Evolutionary conservation across 495 filamentous ascomycete genomes (phyloP).

Genomic region (Pseudoneurospora amorphoporcata): DNA sequence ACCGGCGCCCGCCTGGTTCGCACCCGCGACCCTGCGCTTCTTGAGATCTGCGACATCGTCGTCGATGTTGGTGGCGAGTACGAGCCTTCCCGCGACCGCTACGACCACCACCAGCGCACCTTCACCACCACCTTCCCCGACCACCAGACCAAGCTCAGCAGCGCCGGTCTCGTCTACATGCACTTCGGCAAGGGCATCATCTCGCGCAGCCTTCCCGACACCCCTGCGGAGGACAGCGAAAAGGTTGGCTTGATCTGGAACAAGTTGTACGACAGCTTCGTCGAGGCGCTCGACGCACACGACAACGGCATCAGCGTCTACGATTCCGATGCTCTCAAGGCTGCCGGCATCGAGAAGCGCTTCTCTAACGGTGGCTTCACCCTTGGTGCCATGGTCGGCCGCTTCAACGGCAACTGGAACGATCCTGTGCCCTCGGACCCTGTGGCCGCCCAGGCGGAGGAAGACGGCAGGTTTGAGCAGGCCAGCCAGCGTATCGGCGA

Average conservation of each 20-base stretch:
- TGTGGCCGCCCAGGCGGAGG: constrained; percentile 54
- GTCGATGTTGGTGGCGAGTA: constrained; percentile 95
- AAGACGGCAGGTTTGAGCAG: constrained; percentile 67
- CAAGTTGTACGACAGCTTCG: constrained; percentile 86
- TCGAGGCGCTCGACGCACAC: constrained; percentile 94
- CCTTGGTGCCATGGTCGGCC: constrained; percentile 70
- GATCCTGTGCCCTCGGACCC: constrained; percentile 36
- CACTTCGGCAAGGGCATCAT: constrained; percentile 85
- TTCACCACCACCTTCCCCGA: constrained; percentile 70
- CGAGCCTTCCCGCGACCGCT: constrained; percentile 61
- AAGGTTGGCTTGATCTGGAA: constrained; percentile 66
- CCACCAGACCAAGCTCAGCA: constrained; percentile 77
- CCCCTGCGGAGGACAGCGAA: constrained; percentile 38
- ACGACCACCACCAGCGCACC: constrained; percentile 93
- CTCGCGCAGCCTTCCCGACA: constrained; percentile 44
- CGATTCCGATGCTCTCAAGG: constrained; percentile 50
- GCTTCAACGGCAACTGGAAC: constrained; percentile 69
- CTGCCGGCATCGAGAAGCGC: constrained; percentile 60
- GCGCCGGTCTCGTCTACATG: constrained; percentile 87
- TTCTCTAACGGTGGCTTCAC: constrained; percentile 76
- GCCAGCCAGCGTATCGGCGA: constrained; percentile 77
- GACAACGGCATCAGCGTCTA: constrained; percentile 89
- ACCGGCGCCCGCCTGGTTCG: constrained; percentile 63
- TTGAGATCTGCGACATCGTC: constrained; percentile 80
- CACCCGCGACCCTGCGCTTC: constrained; percentile 70